A percentile compares a stretch with the other conserved stretches of the same genome.
phyloP scores from a whole-genome alignment of 2,329 filamentous ascomycete species.

The Chaetomiaceae sp. region DNA sequence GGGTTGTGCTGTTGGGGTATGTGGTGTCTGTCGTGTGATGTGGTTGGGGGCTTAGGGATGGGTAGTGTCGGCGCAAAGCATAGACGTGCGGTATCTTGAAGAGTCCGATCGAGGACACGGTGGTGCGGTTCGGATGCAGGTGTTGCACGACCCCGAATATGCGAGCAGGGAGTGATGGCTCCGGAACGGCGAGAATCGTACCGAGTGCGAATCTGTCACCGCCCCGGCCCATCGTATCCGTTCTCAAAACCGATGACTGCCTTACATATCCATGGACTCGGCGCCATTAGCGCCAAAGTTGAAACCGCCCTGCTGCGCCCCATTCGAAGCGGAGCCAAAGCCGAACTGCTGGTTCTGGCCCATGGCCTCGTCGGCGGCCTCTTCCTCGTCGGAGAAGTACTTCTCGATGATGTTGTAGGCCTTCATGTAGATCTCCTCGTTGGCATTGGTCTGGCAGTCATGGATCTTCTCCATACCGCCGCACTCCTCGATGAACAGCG shows the following conservation, averaged over 20 bases:
- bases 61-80: constrained; percentile 20
- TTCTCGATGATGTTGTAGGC: constrained; percentile 99
- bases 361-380: constrained; percentile 77
- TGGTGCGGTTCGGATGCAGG: neutral
- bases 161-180: neutral
- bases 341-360: constrained; percentile 76
- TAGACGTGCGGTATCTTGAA: constrained; percentile 29
- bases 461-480: constrained; percentile 99
- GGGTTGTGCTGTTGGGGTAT: constrained; percentile 18
- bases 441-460: constrained; percentile 99
- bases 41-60: constrained; percentile 5
- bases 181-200: neutral
- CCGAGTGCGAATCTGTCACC: neutral
- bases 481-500: constrained; percentile 96
- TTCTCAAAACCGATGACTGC: neutral
- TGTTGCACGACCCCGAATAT: neutral
- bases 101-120: constrained; percentile 14
- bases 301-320: constrained; percentile 71
- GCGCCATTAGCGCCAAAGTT: constrained; percentile 73
- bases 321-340: constrained; percentile 58
- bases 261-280: constrained; percentile 63
- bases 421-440: constrained; percentile 99
- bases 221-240: neutral
- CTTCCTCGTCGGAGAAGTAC: constrained; percentile 99
- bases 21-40: constrained; percentile 12